phyloP scores from a whole-genome alignment of 345 rosid species.

The Eutrema japonicum region DNA sequence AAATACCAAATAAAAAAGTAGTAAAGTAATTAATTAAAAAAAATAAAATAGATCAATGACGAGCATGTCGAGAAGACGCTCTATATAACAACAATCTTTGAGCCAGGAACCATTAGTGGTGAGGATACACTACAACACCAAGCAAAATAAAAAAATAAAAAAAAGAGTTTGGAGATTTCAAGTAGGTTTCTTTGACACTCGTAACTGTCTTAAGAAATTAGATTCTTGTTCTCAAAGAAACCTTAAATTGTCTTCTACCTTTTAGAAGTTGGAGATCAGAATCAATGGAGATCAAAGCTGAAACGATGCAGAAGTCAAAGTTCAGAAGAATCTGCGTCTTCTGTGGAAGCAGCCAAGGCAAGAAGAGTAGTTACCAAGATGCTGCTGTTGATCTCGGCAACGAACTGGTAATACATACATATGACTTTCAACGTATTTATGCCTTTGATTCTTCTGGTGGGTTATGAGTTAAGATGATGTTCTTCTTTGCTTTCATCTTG shows the following conservation, averaged over 20 bases:
- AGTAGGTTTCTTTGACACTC: conserved; percentile 18
- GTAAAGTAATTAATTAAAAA: neutral
- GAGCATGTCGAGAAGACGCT: conserved; percentile 31
- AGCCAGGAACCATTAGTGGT: conserved; percentile 33
- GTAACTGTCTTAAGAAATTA: conserved; percentile 25
- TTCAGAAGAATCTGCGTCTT: conserved; percentile 83
- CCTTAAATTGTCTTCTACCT: conserved; percentile 25
- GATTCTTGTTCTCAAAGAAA: conserved; percentile 35
- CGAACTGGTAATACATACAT: conserved; percentile 61
- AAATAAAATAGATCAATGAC: neutral
- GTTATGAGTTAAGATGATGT: neutral
- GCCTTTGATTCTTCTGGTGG: no score
- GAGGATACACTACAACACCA: conserved; percentile 25
- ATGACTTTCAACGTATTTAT: no score
- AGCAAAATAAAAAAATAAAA: neutral
- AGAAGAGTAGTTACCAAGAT: conserved; percentile 84
- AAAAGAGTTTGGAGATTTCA: conserved; percentile 23
- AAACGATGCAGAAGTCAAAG: conserved; percentile 53
- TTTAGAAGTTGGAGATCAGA: conserved; percentile 12
- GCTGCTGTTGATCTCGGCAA: conserved; percentile 86
- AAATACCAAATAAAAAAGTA: conserved; percentile 12
- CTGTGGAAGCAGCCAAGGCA: conserved; percentile 89
- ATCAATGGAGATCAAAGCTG: conserved; percentile 56
- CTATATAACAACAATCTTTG: conserved; percentile 42
- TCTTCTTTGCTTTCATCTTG: conserved; percentile 16